Base-by-base conservation (phyloP, 345 rosid genomes). In the Raphanus raphanistrum region DNA sequence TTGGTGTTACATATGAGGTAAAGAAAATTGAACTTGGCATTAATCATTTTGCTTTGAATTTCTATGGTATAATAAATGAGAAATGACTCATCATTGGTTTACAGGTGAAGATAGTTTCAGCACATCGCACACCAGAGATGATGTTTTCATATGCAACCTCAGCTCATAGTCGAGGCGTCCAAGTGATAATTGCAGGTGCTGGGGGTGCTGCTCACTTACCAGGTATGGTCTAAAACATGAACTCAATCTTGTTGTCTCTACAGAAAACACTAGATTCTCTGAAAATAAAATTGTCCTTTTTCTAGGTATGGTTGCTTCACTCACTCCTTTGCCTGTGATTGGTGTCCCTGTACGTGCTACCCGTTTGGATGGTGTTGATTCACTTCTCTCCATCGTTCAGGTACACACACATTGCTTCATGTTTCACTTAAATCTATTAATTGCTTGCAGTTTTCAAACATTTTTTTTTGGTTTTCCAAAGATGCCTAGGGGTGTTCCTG, bases 141-240 rank as follows among this genome's bases (percentile, higher is more conserved):
- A 93, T 95, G 99, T 90, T 81, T 75, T 80, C 92, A 66, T 95
- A 95, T 82, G 99, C 98, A 26, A 82, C 74, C 8, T 84, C 94
- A 80, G 93, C 96, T 38, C 77, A 72, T 72, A 86, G 82, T 28
- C 83, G 87, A 76, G 98, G 99, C 11, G 59, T 89, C 77, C 94
- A 90, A 69, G 82, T 95, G 55, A 93, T 93, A 78, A 90, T 95
- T 62, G 97, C 98, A 45, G 99, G 98, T 66, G 99, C 99, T 77
- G 98, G 99, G 78, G 99, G 98, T 66, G 98, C 99, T 58, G 97
- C 97, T 55, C 99, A 95, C 85, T 86, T 95, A 70, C 98, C 98
- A 80, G 97, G 98, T 67, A 66, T 85, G 86, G 81, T 58, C 17
- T 45, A 35, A 54, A 73, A 68, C 75, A 79, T 32, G 26, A 66